Evolutionary conservation across 805 yeast species (phyloP), one percentile per base, ranked within the genome.

Genomic region (Zygotorulaspora chibaensis): DNA sequence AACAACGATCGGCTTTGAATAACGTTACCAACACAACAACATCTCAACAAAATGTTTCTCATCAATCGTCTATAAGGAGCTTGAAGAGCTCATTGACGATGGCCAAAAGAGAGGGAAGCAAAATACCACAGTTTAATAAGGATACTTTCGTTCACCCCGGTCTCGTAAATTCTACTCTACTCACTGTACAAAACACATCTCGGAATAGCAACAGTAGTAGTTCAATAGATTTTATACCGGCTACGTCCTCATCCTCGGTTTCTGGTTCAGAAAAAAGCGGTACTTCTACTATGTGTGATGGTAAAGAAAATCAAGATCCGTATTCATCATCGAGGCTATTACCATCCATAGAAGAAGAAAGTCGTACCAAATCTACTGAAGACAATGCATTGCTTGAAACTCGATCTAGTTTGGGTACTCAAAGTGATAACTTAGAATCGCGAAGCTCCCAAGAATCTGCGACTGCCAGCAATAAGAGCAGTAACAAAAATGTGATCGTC

Each of bases 21-120:
- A 66, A 66, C 46, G 70, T 66, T 10, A 66, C 70, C 15, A 62
- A 65, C 42, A 64, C 68, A 9, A 54, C 58, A 26, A 37, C 56
- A 26, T 47, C 58, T 4, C 58, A 58, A 28, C 63, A 61, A 15
- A 56, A 50, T 39, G 48, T 44, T 30, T 15, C 46, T 15, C 54
- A 56, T 25, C 47, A 55, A 18, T 42, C 57, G 8, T 50, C 50
- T 9, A 12, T 52, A 12, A 53, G 53, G 31, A 53, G 43, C 34
- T 30, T 56, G 34, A 59, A 59, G 46, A 38, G 55, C 20, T 44
- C 54, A 3, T 37, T 57, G 33, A 37, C 39, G 9, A 39, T 40
- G 12, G 52, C 53, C 10, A 59, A 56, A 35, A 50, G 49, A 40
- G 59, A 55, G 16, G 47, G 43, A 8, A 48, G 50, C 16, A 51